These are phyloP conservation scores for Beauveria sp. DNA, from an alignment of 2,329 filamentous ascomycete species.

Conservation along the genomic window DNA sequence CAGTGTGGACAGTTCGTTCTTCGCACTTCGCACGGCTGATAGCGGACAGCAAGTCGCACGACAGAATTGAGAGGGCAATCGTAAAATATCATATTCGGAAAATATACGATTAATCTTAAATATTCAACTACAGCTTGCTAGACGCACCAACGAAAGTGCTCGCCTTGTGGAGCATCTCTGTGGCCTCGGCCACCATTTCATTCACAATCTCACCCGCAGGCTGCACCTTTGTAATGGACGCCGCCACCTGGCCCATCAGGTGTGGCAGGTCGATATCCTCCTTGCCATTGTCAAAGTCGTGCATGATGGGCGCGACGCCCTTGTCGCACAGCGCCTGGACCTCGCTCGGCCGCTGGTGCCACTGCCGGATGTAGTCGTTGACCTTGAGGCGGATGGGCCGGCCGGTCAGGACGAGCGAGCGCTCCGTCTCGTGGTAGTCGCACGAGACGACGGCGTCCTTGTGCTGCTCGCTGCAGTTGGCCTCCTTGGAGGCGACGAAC, in stretches of 20 bases:
- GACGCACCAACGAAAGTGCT: constrained; percentile 47
- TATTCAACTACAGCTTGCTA: constrained; percentile 32
- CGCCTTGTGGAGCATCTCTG: constrained; percentile 55
- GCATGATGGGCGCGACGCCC: constrained; percentile 73
- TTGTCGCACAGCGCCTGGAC: constrained; percentile 67
- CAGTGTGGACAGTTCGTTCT: not conserved
- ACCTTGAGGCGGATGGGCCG: constrained; percentile 71
- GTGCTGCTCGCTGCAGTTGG: constrained; percentile 71
- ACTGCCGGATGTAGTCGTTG: constrained; percentile 76
- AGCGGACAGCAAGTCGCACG: not conserved
- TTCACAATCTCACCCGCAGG: constrained; percentile 79
- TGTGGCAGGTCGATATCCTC: constrained; percentile 75
- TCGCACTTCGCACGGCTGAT: constrained; percentile 14
- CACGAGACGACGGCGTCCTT: constrained; percentile 80
- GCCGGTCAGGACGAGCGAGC: constrained; percentile 76
- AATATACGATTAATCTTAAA: not conserved
- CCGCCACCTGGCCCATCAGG: constrained; percentile 90
- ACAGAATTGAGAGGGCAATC: not conserved
- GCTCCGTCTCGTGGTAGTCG: constrained; percentile 68
- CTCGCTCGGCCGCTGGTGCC: constrained; percentile 69
- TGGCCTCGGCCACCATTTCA: constrained; percentile 79
- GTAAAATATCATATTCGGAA: not conserved
- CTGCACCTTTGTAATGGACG: constrained; percentile 66
- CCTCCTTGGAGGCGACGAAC: constrained; percentile 79
- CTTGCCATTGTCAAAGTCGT: constrained; percentile 69